Conservation (phyloP, 2,329 filamentous ascomycete species). For the Bimuria novae-zelandiae region DNA sequence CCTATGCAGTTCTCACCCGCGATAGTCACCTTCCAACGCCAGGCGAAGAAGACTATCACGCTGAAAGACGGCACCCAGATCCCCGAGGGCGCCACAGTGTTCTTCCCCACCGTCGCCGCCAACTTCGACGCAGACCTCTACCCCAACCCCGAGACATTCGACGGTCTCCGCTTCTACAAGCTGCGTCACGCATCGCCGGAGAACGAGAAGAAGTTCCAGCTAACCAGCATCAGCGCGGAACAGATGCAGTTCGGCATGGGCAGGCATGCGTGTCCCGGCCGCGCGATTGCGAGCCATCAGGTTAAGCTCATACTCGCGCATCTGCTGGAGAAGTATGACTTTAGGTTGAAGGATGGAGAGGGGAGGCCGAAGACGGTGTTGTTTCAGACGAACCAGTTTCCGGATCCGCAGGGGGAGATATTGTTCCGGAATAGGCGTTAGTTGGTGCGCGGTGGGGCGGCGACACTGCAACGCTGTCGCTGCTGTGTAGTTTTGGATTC, state of each 20-base stretch:
- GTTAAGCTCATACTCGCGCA: slow-evolving; percentile 10
- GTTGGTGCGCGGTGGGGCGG: too few species aligned
- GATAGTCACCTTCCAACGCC: slow-evolving; percentile 44
- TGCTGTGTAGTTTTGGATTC: too few species aligned
- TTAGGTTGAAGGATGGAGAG: background rate
- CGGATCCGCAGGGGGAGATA: background rate
- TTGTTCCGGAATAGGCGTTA: background rate
- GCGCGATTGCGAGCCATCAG: slow-evolving; percentile 1
- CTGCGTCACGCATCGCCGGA: background rate
- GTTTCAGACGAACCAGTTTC: slow-evolving; percentile 2
- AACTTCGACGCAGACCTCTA: slow-evolving; percentile 1
- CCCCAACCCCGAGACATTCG: slow-evolving; percentile 6
- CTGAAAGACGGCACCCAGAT: background rate
- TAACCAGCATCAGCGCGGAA: background rate
- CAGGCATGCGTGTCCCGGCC: slow-evolving; percentile 10
- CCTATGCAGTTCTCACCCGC: background rate
- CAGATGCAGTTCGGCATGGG: slow-evolving; percentile 5
- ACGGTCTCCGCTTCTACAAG: slow-evolving; percentile 14
- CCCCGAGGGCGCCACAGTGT: background rate
- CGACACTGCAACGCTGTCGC: too few species aligned
- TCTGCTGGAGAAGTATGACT: slow-evolving; percentile 3
- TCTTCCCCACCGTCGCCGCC: slow-evolving; percentile 1
- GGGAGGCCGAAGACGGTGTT: slow-evolving; percentile 6
- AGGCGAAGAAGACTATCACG: background rate
- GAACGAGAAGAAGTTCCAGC: slow-evolving; percentile 3